Conservation (phyloP, 169 alveolate species). For the Plasmodium gallinaceum region DNA sequence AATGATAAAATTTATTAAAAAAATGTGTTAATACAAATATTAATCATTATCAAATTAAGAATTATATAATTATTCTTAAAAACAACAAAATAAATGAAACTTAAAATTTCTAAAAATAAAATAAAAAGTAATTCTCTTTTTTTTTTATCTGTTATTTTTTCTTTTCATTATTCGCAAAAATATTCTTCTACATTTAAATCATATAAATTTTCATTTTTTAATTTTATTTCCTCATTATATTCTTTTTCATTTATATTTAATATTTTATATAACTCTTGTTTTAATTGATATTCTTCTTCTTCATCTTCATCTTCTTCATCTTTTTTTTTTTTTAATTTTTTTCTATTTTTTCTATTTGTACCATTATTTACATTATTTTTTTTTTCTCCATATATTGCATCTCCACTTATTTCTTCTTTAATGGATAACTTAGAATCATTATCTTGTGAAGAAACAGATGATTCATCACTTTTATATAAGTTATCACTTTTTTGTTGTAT, state of each 20-base stretch:
- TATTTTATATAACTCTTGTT: constrained; percentile 34
- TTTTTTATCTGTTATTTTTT: background rate
- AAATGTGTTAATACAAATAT: no score
- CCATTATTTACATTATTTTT: background rate
- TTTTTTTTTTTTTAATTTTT: constrained; percentile 1
- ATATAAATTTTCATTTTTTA: constrained; percentile 8
- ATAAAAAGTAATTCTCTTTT: background rate
- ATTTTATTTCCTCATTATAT: background rate
- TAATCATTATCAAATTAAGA: no score
- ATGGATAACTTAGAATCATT: constrained; percentile 11
- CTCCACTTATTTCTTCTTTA: constrained; percentile 20
- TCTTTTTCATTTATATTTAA: constrained; percentile 17
- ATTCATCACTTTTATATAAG: constrained; percentile 13
- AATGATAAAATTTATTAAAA: no score
- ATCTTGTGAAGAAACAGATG: constrained; percentile 21
- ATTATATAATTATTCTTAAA: no score
- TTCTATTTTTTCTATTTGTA: constrained; percentile 1
- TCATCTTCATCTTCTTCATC: background rate
- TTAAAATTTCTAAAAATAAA: no score
- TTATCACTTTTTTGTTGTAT: constrained; percentile 77
- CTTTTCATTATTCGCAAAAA: constrained; percentile 4
- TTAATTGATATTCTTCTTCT: constrained; percentile 21
- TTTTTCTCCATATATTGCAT: background rate
- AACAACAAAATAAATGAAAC: no score
- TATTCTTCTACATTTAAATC: constrained; percentile 38